phyloP scores from a whole-genome alignment of 2,329 filamentous ascomycete genomes.

The Rugonectria rugulosa region DNA sequence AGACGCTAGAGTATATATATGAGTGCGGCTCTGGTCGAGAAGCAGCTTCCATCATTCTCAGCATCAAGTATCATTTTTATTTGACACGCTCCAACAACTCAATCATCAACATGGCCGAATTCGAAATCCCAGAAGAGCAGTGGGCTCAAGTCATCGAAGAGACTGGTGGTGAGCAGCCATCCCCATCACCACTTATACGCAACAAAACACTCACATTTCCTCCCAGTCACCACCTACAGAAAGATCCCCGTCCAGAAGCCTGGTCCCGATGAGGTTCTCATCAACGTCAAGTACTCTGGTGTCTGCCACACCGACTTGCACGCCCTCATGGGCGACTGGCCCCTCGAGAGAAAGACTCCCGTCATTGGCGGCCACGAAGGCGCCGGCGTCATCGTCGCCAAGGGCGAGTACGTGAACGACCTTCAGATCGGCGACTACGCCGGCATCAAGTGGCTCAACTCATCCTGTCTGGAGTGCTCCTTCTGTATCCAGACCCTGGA shows the following conservation, averaged over 20 bases:
- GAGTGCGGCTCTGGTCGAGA: not conserved
- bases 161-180: constrained; percentile 11
- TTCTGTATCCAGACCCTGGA: constrained; percentile 16
- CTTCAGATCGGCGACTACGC: constrained; percentile 15
- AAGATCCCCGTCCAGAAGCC: constrained; percentile 8
- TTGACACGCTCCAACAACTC: not conserved
- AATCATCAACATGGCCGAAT: constrained; percentile 6
- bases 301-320: constrained; percentile 21
- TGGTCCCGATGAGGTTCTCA: constrained; percentile 16
- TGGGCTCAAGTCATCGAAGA: constrained; percentile 19
- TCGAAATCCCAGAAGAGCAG: constrained; percentile 19
- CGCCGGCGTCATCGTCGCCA: constrained; percentile 14
- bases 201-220: not conserved
- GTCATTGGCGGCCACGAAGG: constrained; percentile 18
- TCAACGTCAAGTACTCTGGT: constrained; percentile 18
- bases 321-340: constrained; percentile 19
- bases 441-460: constrained; percentile 22
- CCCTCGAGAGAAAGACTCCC: constrained; percentile 10
- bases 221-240: constrained; percentile 7
- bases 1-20: constrained; percentile 7
- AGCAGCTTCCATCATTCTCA: not conserved
- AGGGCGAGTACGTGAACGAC: constrained; percentile 8
- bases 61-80: not conserved
- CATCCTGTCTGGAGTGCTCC: constrained; percentile 5
- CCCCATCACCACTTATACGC: not conserved